Evolutionary conservation across 106 monocot species (phyloP), one percentile per base, ranked within the genome.

Genomic region (Iris macrosiphon): DNA sequence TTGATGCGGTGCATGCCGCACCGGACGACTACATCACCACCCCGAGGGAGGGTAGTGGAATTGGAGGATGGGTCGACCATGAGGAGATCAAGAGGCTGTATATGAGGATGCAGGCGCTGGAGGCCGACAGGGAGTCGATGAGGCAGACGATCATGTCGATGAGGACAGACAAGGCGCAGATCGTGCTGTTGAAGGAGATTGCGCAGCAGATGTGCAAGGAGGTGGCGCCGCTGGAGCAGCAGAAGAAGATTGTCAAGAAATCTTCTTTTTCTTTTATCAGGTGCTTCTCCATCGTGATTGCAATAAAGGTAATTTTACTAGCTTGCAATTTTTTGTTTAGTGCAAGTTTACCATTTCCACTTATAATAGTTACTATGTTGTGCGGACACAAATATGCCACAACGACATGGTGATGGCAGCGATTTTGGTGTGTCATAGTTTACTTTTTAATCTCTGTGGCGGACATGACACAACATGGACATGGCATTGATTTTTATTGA

Each of bases 101-200:
- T 46, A 33, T 52, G 63, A 75, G 79, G 74, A 45, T 89, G 33
- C 79, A 83, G 63, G 83, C 70, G 0, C 57, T 89, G 30, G 89
- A 88, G 49, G 89, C 83, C 5, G 83, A 89, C 18, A 69, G 83
- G 66, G 89, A 79, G 48, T 76, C 89, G 0, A 75, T 89, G 76
- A 69, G 72, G 66, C 70, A 79, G 43, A 73, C 72, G 0, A 62
- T 83, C 28, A 49, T 77, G 27, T 60, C 83, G 12, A 73, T 89
- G 83, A 32, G 66, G 27, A 77, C 65, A 1, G 88, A 89, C 32
- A 76, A 79, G 39, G 83, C 79, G 15, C 89, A 89, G 57, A 61
- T 88, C 18, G 74, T 76, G 27, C 42, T 89, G 57, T 44, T 79
- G 10, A 76, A 42, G 70, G 89, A 79, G 71, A 89, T 89, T 31